Evolutionary conservation across 441 rosid species (phyloP).

Genomic region (Brassica hybrid): DNA sequence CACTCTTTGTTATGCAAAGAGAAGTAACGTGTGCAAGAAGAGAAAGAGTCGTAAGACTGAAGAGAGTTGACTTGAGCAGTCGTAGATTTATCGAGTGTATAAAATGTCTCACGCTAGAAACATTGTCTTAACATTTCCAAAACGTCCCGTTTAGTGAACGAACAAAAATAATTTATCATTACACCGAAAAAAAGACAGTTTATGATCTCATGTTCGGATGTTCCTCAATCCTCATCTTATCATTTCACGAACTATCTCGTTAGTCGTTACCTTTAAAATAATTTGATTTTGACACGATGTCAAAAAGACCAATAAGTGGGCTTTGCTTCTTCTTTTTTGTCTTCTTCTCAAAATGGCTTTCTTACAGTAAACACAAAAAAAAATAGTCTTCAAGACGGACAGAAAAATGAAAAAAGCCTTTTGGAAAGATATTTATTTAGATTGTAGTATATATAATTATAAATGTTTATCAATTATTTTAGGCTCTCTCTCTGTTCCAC

Average conservation of each 20-base stretch:
- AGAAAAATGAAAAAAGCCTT: not conserved
- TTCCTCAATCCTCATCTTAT: not conserved
- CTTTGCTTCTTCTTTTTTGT: not conserved
- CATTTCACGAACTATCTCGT: not conserved
- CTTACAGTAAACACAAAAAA: conserved; percentile 5
- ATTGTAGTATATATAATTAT: not conserved
- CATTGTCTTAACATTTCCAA: no score
- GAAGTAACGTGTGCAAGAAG: no score
- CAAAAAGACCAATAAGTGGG: conserved; percentile 24
- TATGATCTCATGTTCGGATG: not conserved
- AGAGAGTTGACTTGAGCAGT: no score
- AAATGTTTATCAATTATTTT: conserved; percentile 16
- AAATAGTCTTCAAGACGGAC: conserved; percentile 1
- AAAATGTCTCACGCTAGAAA: not conserved
- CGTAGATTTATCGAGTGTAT: not conserved
- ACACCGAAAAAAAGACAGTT: no score
- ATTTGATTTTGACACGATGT: not conserved
- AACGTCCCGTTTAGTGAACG: no score
- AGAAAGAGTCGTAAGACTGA: no score
- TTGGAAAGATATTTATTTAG: conserved; percentile 11
- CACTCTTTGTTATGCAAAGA: no score
- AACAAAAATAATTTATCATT: no score
- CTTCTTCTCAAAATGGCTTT: not conserved
- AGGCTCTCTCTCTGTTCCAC: conserved; percentile 37
- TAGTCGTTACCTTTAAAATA: not conserved